phyloP scores from a whole-genome alignment of 495 filamentous ascomycete species.

The Annulohypoxylon nitens region DNA sequence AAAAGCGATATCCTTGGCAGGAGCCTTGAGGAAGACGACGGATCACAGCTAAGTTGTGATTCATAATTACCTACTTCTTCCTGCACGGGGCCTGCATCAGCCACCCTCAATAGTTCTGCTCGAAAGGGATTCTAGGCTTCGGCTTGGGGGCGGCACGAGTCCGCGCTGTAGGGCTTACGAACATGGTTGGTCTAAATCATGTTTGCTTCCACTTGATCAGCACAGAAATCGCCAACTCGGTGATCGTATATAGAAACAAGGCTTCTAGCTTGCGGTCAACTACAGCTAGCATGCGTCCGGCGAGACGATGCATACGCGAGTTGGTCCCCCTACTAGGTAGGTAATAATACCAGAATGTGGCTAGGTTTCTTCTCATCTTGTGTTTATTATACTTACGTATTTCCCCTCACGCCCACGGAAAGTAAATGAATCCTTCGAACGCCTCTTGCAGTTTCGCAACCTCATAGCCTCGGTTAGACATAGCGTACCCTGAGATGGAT shows the following conservation, averaged over 20 bases:
- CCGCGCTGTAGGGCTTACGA: neutral
- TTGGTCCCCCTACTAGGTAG: neutral
- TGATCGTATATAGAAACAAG: neutral
- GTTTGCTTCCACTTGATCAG: constrained; percentile 5
- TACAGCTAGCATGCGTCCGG: neutral
- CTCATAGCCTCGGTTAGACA: constrained; percentile 1
- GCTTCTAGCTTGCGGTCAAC: neutral
- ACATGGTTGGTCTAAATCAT: neutral
- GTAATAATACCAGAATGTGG: neutral
- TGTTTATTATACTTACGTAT: neutral
- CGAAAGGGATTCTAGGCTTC: neutral
- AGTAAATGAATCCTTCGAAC: constrained; percentile 23
- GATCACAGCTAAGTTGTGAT: neutral
- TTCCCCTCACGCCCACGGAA: neutral
- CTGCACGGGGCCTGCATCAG: constrained; percentile 8
- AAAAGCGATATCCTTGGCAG: neutral
- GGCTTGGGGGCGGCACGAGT: neutral
- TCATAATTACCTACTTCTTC: neutral
- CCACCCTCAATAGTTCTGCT: constrained; percentile 13
- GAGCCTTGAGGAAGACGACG: neutral
- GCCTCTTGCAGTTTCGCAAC: neutral
- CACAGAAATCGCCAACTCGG: neutral
- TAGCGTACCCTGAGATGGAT: neutral
- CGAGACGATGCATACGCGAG: neutral
- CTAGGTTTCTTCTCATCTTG: neutral